phyloP scores from a whole-genome alignment of 352 stramenopile species.

The Phytophthora tubulina region DNA sequence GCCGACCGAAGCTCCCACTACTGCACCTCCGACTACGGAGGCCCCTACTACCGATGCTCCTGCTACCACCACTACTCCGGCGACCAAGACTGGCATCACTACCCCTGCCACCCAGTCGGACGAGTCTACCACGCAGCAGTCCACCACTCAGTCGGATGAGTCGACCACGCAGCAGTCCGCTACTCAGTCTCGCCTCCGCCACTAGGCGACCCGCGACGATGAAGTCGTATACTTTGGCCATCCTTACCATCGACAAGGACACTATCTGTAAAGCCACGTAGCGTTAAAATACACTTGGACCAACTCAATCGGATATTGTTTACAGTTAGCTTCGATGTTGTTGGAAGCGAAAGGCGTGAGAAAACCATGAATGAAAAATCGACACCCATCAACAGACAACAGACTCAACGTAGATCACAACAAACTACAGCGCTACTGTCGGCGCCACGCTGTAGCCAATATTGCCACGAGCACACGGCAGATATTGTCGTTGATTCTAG shows the following conservation, averaged over 20 bases:
- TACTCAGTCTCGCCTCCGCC: conserved; percentile 26
- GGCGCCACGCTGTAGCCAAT: too few species aligned
- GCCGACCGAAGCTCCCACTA: neutral
- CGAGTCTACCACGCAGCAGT: conserved; percentile 17
- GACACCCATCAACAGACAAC: too few species aligned
- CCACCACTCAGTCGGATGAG: conserved; percentile 11
- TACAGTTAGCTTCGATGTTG: too few species aligned
- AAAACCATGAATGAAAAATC: too few species aligned
- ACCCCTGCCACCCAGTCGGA: conserved; percentile 22
- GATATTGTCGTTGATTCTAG: too few species aligned
- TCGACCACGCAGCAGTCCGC: conserved; percentile 15
- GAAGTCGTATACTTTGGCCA: too few species aligned
- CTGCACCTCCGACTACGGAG: neutral
- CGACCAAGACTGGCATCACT: conserved; percentile 25
- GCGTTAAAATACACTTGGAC: too few species aligned
- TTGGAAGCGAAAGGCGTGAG: too few species aligned
- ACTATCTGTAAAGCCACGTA: neutral
- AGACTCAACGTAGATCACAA: too few species aligned
- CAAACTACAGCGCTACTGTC: too few species aligned
- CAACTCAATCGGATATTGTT: too few species aligned
- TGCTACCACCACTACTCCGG: neutral
- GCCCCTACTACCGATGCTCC: conserved; percentile 15
- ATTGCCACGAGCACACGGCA: too few species aligned
- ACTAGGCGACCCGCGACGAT: conserved; percentile 8
- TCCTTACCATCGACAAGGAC: neutral